These are phyloP conservation scores for Rhizoctonia solani DNA, from an alignment of 1,284 basidiomycete genomes.

Conservation along the genomic window DNA sequence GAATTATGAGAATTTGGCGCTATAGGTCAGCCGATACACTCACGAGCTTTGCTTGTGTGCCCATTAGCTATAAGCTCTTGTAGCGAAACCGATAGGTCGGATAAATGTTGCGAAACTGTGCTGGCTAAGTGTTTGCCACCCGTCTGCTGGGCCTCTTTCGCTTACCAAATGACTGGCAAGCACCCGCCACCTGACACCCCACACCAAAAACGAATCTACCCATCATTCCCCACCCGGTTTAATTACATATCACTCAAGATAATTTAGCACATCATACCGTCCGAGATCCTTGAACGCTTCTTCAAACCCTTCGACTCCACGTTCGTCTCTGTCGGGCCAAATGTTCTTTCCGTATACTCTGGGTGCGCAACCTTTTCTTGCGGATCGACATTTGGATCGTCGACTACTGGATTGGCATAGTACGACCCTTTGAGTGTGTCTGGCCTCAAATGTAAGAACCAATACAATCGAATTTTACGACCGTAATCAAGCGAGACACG, in stretches of 20 bases:
- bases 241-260: not conserved
- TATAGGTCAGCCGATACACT: not conserved
- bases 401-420: constrained; percentile 85
- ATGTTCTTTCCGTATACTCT: constrained; percentile 79
- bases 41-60: constrained; percentile 51
- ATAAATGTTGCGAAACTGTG: constrained; percentile 64
- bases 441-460: constrained; percentile 41
- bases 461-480: not conserved
- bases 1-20: not conserved
- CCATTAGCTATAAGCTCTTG: constrained; percentile 45
- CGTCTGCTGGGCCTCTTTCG: not conserved
- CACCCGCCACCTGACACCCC: constrained; percentile 75
- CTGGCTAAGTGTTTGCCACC: not conserved
- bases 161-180: constrained; percentile 85
- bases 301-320: constrained; percentile 75
- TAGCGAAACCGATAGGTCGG: constrained; percentile 63
- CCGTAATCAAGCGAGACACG: too few relatives aligned
- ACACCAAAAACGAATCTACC: constrained; percentile 75
- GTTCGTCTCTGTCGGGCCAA: constrained; percentile 70
- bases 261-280: too few relatives aligned
- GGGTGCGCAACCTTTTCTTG: constrained; percentile 61
- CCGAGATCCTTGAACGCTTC: constrained; percentile 83
- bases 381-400: constrained; percentile 61
- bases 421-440: constrained; percentile 88
- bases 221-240: not conserved